Base-by-base conservation (phyloP, 1,284 basidiomycete species). In the Cutaneotrichosporon spelunceum region DNA sequence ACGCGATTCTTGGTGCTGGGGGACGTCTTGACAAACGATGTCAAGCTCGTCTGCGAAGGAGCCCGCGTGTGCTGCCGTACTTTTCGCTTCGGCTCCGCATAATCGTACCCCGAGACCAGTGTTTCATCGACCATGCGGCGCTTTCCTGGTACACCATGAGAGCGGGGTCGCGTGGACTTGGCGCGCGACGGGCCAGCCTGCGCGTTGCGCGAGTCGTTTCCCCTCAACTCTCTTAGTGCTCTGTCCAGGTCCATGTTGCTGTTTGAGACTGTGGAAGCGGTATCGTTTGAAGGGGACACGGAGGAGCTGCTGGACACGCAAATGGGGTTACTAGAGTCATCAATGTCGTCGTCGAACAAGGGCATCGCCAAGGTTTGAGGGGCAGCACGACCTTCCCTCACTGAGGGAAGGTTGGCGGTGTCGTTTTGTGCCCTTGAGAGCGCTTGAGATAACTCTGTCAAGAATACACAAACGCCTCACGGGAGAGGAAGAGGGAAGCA, bases 81-180 rank as follows among this genome's bases (percentile, higher is more conserved):
- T 19, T 50, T 50, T 27, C 16, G 14, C 49, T 16, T n/a, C 27
- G 49, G 29, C 27, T 29, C 49, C 3, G 4, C 13, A n/a, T 50
- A 47, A 33, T 53, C 52, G 33, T n/a, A 23, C 30, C 42, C 42
- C 26, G n/a, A 45, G 24, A 56, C 42, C 9, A 56, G 42, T 4
- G 54, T 56, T 29, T 56, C 54, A 42, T 56, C 54, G 10, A 54
- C 36, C 7, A 23, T 39, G 9, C 39, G 27, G 4, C 29, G 39
- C 27, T 39, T 44, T 24, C n/a, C 3, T 0, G 19, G 19, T 24
- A n/a, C n/a, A 14, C 11, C 19, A 1, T n/a, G 52, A 27, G 19
- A 21, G 19, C 6, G 29, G 5, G 9, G 45, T 4, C 9, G 45
- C 45, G 23, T 10, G 23, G 52, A n/a, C 33, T 39, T 24, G 21